Percentiles rank a stretch among this genome's conserved stretches.
Conservation (phyloP, 371 early-diverging fungal genomes). For the Apophysomyces elegans region DNA sequence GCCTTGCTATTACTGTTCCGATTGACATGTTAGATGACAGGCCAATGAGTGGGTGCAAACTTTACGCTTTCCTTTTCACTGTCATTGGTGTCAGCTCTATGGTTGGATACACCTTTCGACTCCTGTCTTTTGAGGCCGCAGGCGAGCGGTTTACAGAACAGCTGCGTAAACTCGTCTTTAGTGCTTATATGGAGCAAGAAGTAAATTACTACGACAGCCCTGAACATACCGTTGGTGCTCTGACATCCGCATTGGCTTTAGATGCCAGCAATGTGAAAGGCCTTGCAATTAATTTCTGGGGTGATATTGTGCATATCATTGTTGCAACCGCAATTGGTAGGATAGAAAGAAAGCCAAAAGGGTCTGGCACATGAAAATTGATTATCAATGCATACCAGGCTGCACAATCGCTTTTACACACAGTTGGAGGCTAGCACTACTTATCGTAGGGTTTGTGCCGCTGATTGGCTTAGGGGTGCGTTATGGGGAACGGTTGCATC, state of each 20-base stretch:
- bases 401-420: slow-evolving; percentile 39
- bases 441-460: slow-evolving; percentile 50
- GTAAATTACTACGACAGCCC: slow-evolving; percentile 87
- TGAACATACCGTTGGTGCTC: slow-evolving; percentile 80
- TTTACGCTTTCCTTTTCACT: slow-evolving; percentile 84
- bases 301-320: slow-evolving; percentile 61
- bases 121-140: slow-evolving; percentile 48
- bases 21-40: slow-evolving; percentile 23
- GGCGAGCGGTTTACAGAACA: slow-evolving; percentile 66
- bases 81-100: slow-evolving; percentile 61
- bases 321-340: slow-evolving; percentile 50
- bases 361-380: too few species aligned
- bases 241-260: slow-evolving; percentile 80
- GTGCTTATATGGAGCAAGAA: slow-evolving; percentile 77
- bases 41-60: slow-evolving; percentile 57
- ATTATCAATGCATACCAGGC: slow-evolving; percentile 4
- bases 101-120: slow-evolving; percentile 43
- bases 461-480: slow-evolving; percentile 36
- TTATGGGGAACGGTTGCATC: slow-evolving; percentile 33
- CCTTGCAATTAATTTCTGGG: slow-evolving; percentile 69
- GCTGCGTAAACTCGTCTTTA: slow-evolving; percentile 61
- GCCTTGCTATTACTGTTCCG: slow-evolving; percentile 25
- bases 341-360: neutral
- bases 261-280: slow-evolving; percentile 78
- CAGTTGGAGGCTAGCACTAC: slow-evolving; percentile 55